Evolutionary conservation across 2,329 filamentous ascomycete species (phyloP).

Genomic region (Cladosporium sp.): DNA sequence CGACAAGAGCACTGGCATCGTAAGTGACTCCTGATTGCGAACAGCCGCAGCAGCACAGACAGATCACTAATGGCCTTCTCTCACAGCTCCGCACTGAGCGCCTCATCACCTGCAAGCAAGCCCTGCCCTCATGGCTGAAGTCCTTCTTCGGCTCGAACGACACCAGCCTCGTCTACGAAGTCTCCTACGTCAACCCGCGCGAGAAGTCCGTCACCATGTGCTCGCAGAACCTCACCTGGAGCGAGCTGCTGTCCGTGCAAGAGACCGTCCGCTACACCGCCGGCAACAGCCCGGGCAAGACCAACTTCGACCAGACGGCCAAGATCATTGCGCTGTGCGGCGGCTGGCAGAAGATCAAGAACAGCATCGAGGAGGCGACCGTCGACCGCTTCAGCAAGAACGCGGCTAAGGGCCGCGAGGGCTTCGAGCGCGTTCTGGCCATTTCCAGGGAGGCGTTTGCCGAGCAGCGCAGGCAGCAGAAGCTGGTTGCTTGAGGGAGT

Average conservation of each 20-base stretch:
- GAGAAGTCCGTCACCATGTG: slow-evolving; percentile 91
- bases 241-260: slow-evolving; percentile 81
- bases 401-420: slow-evolving; percentile 80
- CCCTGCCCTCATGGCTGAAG: slow-evolving; percentile 74
- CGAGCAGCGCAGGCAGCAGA: slow-evolving; percentile 67
- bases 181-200: slow-evolving; percentile 83
- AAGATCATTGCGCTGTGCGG: slow-evolving; percentile 91
- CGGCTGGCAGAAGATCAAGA: slow-evolving; percentile 95
- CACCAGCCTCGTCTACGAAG: slow-evolving; percentile 86
- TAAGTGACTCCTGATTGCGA: neutral
- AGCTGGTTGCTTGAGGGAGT: neutral
- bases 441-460: slow-evolving; percentile 90
- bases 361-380: slow-evolving; percentile 87
- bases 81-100: slow-evolving; percentile 63
- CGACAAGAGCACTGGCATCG: slow-evolving; percentile 58
- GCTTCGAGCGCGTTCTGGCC: slow-evolving; percentile 88
- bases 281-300: slow-evolving; percentile 46
- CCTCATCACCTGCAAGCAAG: slow-evolving; percentile 57
- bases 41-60: neutral
- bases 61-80: neutral
- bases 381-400: slow-evolving; percentile 89
- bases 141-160: slow-evolving; percentile 72
- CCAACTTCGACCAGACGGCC: slow-evolving; percentile 81
- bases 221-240: slow-evolving; percentile 88
- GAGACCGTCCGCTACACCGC: slow-evolving; percentile 81